Percentiles rank a stretch among this genome's conserved stretches.
phyloP scores from a whole-genome alignment of 2,329 filamentous ascomycete genomes.

The Atkinsonella texensis region DNA sequence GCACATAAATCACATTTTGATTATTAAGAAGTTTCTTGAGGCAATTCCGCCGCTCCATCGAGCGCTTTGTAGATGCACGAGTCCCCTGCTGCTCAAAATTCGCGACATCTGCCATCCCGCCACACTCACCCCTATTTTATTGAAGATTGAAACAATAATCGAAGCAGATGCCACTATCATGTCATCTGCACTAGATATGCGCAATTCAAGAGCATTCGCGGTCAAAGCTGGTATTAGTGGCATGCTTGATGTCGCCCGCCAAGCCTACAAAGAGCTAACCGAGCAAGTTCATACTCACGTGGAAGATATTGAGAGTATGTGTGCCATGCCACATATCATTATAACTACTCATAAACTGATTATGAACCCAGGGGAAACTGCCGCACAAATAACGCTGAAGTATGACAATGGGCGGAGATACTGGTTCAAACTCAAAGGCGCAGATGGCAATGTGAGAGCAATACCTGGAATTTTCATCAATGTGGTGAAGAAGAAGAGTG shows the following conservation, averaged over 20 bases:
- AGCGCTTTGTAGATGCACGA: conserved; percentile 52
- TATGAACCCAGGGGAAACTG: conserved; percentile 35
- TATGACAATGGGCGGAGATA: conserved; percentile 72
- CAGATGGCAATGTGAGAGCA: conserved; percentile 44
- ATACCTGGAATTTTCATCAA: conserved; percentile 70
- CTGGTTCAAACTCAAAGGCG: conserved; percentile 56
- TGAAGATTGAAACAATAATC: conserved; percentile 56
- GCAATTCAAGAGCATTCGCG: conserved; percentile 84
- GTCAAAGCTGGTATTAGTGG: conserved; percentile 77
- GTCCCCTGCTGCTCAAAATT: conserved; percentile 54
- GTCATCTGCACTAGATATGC: conserved; percentile 67
- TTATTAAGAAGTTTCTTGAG: conserved; percentile 70
- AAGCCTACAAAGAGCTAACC: conserved; percentile 81
- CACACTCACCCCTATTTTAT: conserved; percentile 46
- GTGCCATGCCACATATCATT: neutral
- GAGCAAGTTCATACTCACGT: conserved; percentile 65
- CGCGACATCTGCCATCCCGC: conserved; percentile 56
- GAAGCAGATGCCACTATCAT: conserved; percentile 74
- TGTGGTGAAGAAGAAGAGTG: conserved; percentile 55
- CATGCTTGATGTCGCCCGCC: conserved; percentile 75
- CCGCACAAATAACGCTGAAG: conserved; percentile 52
- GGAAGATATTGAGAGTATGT: conserved; percentile 50
- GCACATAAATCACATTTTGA: conserved; percentile 74
- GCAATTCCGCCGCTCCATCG: conserved; percentile 56
- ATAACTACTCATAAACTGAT: neutral